Base-by-base conservation (phyloP, 768 basidiomycete genomes). In the Leccinum variicolor region DNA sequence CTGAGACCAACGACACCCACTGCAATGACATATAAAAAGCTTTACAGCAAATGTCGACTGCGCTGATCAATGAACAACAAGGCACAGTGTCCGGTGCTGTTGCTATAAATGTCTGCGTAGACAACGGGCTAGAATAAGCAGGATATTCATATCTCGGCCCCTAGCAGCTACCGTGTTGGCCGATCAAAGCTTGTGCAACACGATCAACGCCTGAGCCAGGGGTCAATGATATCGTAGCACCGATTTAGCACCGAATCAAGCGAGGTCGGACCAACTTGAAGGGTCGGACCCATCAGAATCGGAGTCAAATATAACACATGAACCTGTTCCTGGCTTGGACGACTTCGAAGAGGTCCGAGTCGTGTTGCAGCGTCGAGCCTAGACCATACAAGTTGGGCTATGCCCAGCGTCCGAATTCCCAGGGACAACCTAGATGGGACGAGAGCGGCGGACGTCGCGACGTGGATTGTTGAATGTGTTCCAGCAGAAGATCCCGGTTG, bases 71-170 rank as follows among this genome's bases (percentile, higher is more conserved):
- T 19, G 36, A 9, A 39, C 39, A 41, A 19, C 13, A 13, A 11
- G n/a, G 39, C n/a, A n/a, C 39, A 41, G 39, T 41, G 17, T 17
- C 15, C n/a, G 2, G 39, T 41, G n/a, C 15, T 36, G 34, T 36
- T 19, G 10, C 41, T 43, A 19, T 19, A 43, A 19, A 19, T 11
- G 48, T 55, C 5, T 59, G 45, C 57, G 57, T n/a, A 23, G 28
- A 33, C 21, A n/a, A 33, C 50, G 62, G 52, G 17, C 1, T 36
- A 23, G 33, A 52, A 51, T 33, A 49, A 39, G 36, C 50, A 46
- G 17, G 28, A 43, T 23, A 43, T 17, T 43, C 23, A 51, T 31
- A 41, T 48, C 50, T 55, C 57, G 57, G 64, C 63, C 28, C 64
- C 60, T 65, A 46, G 36, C 6, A 39, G 51, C 43, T 31, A 39